phyloP scores from a whole-genome alignment of 805 yeast genomes.

The Starmerella etchellsii region DNA sequence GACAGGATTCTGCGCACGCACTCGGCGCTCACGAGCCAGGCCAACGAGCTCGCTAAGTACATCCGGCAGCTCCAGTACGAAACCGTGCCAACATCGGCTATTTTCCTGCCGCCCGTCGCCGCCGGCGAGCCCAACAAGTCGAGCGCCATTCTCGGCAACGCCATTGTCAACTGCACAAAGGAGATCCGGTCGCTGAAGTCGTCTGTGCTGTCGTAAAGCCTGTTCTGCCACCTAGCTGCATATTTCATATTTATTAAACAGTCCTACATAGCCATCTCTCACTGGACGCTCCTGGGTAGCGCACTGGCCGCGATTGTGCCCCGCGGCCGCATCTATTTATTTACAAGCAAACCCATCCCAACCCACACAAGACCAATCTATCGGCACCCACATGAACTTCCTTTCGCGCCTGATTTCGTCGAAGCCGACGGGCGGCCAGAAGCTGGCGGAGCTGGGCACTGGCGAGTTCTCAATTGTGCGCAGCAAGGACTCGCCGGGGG shows the following conservation, averaged over 20 bases:
- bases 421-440: constrained; percentile 26
- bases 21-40: constrained; percentile 6
- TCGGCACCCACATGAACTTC: constrained; percentile 22
- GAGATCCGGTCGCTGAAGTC: constrained; percentile 15
- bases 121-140: constrained; percentile 1
- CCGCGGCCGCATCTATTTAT: no score
- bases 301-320: no score
- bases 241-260: no score
- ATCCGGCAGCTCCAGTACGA: constrained; percentile 10
- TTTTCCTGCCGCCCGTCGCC: neutral
- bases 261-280: no score
- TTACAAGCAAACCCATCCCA: no score
- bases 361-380: no score
- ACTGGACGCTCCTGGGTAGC: no score
- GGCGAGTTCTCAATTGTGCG: constrained; percentile 70
- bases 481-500: constrained; percentile 70
- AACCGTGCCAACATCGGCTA: constrained; percentile 5
- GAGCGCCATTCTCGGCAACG: neutral
- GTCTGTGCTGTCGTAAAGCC: constrained; percentile 6
- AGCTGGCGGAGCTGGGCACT: constrained; percentile 57
- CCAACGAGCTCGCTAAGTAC: constrained; percentile 11
- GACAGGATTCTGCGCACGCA: constrained; percentile 1
- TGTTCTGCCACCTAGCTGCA: no score
- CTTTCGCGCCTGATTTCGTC: constrained; percentile 11
- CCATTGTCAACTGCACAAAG: constrained; percentile 7